Evolutionary conservation across 192 early-diverging fungal genomes (phyloP), one percentile per base, ranked within the genome.

Genomic region (Coemansia sp.): DNA sequence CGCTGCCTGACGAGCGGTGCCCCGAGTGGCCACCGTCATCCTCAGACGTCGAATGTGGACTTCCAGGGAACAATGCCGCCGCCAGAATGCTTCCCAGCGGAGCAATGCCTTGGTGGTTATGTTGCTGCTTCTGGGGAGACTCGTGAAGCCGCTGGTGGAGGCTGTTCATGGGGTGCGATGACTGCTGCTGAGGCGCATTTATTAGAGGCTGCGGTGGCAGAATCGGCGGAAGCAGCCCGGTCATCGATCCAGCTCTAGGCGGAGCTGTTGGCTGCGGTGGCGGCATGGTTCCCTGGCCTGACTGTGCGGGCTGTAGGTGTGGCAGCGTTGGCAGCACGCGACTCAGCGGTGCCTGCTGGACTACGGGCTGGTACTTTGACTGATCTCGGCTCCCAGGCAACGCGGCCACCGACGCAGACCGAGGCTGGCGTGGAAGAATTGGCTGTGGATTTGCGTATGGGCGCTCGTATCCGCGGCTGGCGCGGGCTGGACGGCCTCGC

Each of bases 1-100:
- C 76, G 57, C 76, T 79, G 31, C 76, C 76, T 9, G 76, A 79
- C 23, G 76, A 79, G 63, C 71, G 76, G 49, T 79, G 76, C 1
- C 76, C 70, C 8, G 71, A 66, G 4, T 69, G 71, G 1, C 53
- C 76, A 28, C 11, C 76, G 54, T 79, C 76, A 48, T 79, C 76
- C 37, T 69, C 70, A 1, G 71, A 70, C 14, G 56, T 53, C 21
- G 77, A 79, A 48, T 73, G 64, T 20, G 76, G 76, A 65, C 76
- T 79, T 50, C 78, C 78, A 2, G 78, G 72, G 50, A 75, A 81
- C 65, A 81, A 59, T 31, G 69, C 78, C 0, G 78, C 73, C 0
- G 78, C 69, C 36, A 72, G 57, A 37, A 81, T 75, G 36, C 58
- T 69, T 28, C 72, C 78, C 3, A 81, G 60, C 10, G 72, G 73